Conservation (phyloP, 2,329 filamentous ascomycete species). For the Colletotrichum limetticola region DNA sequence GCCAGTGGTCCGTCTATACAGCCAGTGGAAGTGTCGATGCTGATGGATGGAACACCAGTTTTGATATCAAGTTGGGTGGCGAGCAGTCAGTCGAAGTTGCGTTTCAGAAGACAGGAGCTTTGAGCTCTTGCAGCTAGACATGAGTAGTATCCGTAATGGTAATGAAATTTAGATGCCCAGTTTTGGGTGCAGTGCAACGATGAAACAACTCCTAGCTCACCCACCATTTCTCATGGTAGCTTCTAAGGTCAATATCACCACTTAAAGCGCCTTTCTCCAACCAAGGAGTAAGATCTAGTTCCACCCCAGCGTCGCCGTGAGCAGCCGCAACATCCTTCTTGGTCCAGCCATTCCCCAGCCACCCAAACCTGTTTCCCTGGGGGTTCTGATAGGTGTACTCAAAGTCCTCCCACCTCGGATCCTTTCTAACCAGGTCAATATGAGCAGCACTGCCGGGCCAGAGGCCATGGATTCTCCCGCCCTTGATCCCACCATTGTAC, state of each 20-base stretch:
- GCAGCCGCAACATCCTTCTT: constrained; percentile 55
- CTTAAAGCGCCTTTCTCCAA: background rate
- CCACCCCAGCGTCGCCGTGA: background rate
- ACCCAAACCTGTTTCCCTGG: constrained; percentile 65
- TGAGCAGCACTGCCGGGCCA: constrained; percentile 77
- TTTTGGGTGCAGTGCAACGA: background rate
- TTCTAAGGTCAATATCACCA: background rate
- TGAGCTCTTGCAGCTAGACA: constrained; percentile 7
- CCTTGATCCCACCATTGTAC: constrained; percentile 75
- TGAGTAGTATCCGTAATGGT: background rate
- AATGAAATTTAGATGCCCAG: background rate
- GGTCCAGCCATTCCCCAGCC: constrained; percentile 75
- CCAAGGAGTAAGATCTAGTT: background rate
- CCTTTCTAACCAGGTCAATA: constrained; percentile 64
- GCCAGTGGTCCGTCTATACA: constrained; percentile 27
- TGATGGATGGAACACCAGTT: constrained; percentile 25
- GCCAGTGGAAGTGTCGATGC: background rate
- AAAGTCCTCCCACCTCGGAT: constrained; percentile 67
- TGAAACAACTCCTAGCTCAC: background rate
- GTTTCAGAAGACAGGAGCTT: constrained; percentile 14
- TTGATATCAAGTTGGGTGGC: constrained; percentile 28
- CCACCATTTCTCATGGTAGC: background rate
- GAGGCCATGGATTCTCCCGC: constrained; percentile 71
- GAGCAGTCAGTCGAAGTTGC: constrained; percentile 3
- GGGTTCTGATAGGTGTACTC: constrained; percentile 57